Conservation (phyloP, 352 stramenopile species). For the Phytophthora constricta region DNA sequence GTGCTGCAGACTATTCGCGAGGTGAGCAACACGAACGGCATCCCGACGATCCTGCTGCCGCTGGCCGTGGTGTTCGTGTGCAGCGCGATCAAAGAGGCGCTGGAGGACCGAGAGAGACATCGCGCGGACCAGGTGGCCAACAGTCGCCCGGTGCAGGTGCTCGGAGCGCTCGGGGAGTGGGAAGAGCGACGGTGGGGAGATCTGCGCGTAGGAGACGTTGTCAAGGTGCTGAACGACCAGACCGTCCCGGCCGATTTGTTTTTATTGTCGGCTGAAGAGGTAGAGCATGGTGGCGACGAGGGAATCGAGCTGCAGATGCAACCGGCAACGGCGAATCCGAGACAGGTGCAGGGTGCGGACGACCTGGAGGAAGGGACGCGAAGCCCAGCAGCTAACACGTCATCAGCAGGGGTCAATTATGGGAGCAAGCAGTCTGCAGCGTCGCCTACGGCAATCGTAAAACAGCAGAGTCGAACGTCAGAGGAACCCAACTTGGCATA, state of each 20-base stretch:
- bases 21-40: conserved; percentile 87
- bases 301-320: conserved; percentile 4
- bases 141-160: conserved; percentile 56
- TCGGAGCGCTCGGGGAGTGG: conserved; percentile 57
- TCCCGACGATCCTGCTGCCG: conserved; percentile 81
- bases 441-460: neutral
- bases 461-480: conserved; percentile 17
- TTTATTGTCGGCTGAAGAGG: conserved; percentile 59
- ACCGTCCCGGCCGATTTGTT: conserved; percentile 79
- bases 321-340: neutral
- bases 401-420: neutral
- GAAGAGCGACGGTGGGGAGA: conserved; percentile 66
- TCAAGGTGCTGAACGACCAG: conserved; percentile 75
- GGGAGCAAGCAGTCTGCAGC: neutral
- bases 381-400: neutral
- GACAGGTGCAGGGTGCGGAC: neutral
- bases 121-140: conserved; percentile 77
- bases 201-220: conserved; percentile 79
- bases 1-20: conserved; percentile 82
- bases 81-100: conserved; percentile 79
- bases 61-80: conserved; percentile 83
- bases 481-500: conserved; percentile 65
- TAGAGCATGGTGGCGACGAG: conserved; percentile 56
- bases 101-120: conserved; percentile 86
- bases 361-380: conserved; percentile 24